Evolutionary conservation across 2,329 filamentous ascomycete species (phyloP), one percentile per base, ranked within the genome.

Genomic region (Paradendryphiella salina): DNA sequence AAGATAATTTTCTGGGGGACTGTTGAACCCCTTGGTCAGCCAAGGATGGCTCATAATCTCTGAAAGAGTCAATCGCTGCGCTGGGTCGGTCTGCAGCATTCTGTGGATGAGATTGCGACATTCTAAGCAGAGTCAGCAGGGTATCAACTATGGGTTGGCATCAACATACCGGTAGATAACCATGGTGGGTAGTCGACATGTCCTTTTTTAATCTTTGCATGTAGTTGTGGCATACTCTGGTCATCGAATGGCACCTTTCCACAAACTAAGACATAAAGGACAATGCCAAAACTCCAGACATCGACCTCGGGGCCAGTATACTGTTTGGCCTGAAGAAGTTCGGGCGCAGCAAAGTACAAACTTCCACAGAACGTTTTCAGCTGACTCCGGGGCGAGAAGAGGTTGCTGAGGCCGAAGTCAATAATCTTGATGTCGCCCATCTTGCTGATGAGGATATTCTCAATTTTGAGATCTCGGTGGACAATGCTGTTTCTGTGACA

Each of bases 341-440:
- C 94, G 0, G 94, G 94, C 1, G 94, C 94, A 21, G 94, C 94
- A 77, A 99, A 99, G 73, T 99, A 99, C 31, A 99, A 79, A 79
- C 92, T 96, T 38, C 94, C 94, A 67, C 94, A 99, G 69, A 97
- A 99, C 0, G 94, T 99, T 76, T 96, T 96, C 50, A 97, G 81
- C 57, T 95, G 87, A 55, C 83, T 84, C 36, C 86, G 82, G 0
- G 94, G 94, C 5, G 90, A 87, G 74, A 96, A 99, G 4, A 97
- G 83, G 67, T 99, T 99, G 78, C 93, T 97, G 46, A 99, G 80
- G 23, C 93, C 94, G 73, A 99, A 99, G 71, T 99, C 94, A 63
- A 99, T 99, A 65, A 99, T 97, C 73, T 97, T 97, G 75, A 99
- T 99, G 70, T 99, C 94, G 33, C 94, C 94, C 1, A 89, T 96